These are phyloP conservation scores for Xylaria nigripes DNA, from an alignment of 495 filamentous ascomycete genomes.

Conservation along the genomic window DNA sequence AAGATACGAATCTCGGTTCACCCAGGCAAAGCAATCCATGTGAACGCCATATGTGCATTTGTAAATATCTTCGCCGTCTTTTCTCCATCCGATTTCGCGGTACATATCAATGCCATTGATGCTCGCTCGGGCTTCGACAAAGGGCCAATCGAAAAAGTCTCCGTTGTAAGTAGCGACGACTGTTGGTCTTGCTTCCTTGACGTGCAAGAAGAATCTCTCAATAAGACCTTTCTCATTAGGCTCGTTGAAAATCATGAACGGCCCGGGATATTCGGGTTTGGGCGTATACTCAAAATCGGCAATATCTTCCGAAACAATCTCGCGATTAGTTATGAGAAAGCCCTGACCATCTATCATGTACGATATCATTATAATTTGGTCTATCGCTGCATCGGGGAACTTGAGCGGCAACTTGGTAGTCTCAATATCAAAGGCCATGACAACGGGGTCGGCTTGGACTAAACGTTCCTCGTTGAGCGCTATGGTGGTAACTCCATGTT, in stretches of 20 bases:
- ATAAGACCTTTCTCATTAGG: constrained; percentile 81
- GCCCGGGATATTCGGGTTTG: constrained; percentile 88
- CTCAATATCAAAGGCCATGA: constrained; percentile 97
- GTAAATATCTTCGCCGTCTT: constrained; percentile 91
- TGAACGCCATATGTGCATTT: constrained; percentile 91
- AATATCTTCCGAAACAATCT: constrained; percentile 97
- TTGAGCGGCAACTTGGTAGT: constrained; percentile 95
- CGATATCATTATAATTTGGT: constrained; percentile 99
- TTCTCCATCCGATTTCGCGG: constrained; percentile 91
- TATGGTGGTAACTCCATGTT: constrained; percentile 77
- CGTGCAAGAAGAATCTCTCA: constrained; percentile 89
- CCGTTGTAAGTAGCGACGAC: constrained; percentile 99
- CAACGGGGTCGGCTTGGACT: constrained; percentile 82
- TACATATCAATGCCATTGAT: constrained; percentile 99
- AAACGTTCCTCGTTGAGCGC: constrained; percentile 82
- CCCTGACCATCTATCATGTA: constrained; percentile 99
- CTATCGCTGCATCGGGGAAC: constrained; percentile 91
- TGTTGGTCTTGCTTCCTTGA: constrained; percentile 89
- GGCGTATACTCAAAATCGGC: constrained; percentile 97
- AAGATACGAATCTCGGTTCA: constrained; percentile 96
- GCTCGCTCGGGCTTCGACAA: constrained; percentile 87
- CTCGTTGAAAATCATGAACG: constrained; percentile 97
- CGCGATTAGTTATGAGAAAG: constrained; percentile 95
- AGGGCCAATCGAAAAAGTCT: constrained; percentile 99
- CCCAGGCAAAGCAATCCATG: constrained; percentile 99